Conservation (phyloP, 352 stramenopile genomes). For the Pythium dissimile region DNA sequence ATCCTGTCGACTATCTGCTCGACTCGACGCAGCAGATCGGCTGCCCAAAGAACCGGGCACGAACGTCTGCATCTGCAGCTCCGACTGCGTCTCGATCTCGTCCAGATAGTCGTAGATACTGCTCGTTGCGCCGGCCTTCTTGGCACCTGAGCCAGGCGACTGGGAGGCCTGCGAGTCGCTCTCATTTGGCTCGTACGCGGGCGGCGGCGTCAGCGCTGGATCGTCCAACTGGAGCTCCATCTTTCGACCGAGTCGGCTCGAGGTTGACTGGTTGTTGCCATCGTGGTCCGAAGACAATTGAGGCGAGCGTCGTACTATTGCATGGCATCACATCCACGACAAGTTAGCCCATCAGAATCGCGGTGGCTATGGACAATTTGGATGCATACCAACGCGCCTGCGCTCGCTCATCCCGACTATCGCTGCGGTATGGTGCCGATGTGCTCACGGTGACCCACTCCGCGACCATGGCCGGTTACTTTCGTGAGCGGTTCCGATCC, state of each 20-base stretch:
- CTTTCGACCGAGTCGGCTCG: slow-evolving; percentile 17
- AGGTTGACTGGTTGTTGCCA: slow-evolving; percentile 28
- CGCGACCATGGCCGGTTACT: background rate
- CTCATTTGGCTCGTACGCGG: slow-evolving; percentile 34
- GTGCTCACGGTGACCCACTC: background rate
- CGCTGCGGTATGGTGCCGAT: too few species aligned
- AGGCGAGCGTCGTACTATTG: slow-evolving; percentile 6
- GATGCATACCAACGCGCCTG: background rate
- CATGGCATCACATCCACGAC: background rate
- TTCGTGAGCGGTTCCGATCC: background rate
- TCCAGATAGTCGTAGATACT: slow-evolving; percentile 85
- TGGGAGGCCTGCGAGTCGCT: slow-evolving; percentile 23
- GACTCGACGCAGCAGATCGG: slow-evolving; percentile 1
- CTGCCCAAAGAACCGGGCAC: slow-evolving; percentile 10
- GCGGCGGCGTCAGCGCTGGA: slow-evolving; percentile 29
- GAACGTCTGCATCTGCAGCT: slow-evolving; percentile 41
- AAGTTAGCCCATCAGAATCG: too few species aligned
- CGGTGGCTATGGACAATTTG: background rate
- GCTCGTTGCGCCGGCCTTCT: slow-evolving; percentile 15
- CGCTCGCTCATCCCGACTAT: slow-evolving; percentile 11
- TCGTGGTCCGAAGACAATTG: background rate
- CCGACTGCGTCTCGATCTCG: slow-evolving; percentile 59
- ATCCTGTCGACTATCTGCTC: slow-evolving; percentile 16
- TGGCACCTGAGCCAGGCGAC: slow-evolving; percentile 22
- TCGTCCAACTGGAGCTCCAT: slow-evolving; percentile 46